Conservation (phyloP, 2,329 filamentous ascomycete species). For the Plectosphaerella plurivora region DNA sequence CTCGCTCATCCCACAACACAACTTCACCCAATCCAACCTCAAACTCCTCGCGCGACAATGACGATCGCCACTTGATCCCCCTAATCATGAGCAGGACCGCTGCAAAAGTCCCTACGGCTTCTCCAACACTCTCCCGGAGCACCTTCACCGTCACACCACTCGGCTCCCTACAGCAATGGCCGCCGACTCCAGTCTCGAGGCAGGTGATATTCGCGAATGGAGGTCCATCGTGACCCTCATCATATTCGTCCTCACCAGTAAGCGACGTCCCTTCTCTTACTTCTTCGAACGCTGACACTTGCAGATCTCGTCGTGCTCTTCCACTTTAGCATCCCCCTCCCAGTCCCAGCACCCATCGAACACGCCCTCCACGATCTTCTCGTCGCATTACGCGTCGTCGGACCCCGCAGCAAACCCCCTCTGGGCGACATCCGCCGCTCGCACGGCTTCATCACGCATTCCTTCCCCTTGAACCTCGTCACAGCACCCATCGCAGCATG, state of each 20-base stretch:
- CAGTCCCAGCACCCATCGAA: slow-evolving; percentile 46
- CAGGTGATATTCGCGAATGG: slow-evolving; percentile 57
- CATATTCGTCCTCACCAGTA: slow-evolving; percentile 66
- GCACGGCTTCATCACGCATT: slow-evolving; percentile 39
- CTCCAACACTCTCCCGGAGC: not conserved
- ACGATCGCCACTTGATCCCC: too few species aligned
- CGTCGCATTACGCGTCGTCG: slow-evolving; percentile 41
- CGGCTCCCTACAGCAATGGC: too few species aligned
- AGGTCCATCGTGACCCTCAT: slow-evolving; percentile 66
- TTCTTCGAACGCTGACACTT: slow-evolving; percentile 3
- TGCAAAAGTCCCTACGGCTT: too few species aligned
- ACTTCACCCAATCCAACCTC: too few species aligned
- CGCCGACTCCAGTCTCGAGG: slow-evolving; percentile 30
- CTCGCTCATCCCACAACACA: too few species aligned
- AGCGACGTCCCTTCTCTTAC: slow-evolving; percentile 22
- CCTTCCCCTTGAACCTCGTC: slow-evolving; percentile 65
- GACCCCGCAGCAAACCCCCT: not conserved
- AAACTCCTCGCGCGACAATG: too few species aligned
- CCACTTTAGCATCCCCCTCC: slow-evolving; percentile 62
- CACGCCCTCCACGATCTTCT: slow-evolving; percentile 39
- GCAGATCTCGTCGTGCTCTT: slow-evolving; percentile 66
- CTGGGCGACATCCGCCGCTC: slow-evolving; percentile 12
- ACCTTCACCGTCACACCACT: too few species aligned
- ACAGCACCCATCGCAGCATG: slow-evolving; percentile 68
- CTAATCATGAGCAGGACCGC: too few species aligned